Evolutionary conservation across 192 early-diverging fungal species (phyloP).

Genomic region (Podila verticillata): DNA sequence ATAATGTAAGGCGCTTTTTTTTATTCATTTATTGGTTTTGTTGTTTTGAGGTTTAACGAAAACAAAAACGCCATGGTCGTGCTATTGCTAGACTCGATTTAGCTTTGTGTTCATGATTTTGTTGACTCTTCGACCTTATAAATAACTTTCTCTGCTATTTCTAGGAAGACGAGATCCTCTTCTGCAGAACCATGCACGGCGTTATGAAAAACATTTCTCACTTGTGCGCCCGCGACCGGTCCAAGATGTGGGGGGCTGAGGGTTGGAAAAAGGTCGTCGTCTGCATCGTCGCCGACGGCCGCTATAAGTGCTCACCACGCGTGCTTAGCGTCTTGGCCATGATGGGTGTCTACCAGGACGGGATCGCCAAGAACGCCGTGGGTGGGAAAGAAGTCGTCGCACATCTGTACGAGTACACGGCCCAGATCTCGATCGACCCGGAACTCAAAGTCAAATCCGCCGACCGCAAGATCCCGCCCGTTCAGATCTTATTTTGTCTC

Average conservation of each 20-base stretch:
- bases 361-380: slow-evolving; percentile 72
- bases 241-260: slow-evolving; percentile 72
- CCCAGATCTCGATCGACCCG: slow-evolving; percentile 65
- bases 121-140: neutral
- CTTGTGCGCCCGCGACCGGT: slow-evolving; percentile 70
- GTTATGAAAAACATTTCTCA: slow-evolving; percentile 90
- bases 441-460: slow-evolving; percentile 61
- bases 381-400: slow-evolving; percentile 69
- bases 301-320: slow-evolving; percentile 71
- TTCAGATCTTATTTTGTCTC: slow-evolving; percentile 81
- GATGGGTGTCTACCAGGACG: slow-evolving; percentile 84
- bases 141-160: slow-evolving; percentile 31
- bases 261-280: slow-evolving; percentile 86
- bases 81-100: neutral
- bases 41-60: neutral
- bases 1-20: slow-evolving; percentile 54
- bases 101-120: neutral
- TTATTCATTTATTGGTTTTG: neutral
- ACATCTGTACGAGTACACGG: slow-evolving; percentile 76
- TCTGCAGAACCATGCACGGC: slow-evolving; percentile 88
- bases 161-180: slow-evolving; percentile 89
- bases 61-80: too few relatives aligned
- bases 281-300: slow-evolving; percentile 82
- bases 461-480: slow-evolving; percentile 64
- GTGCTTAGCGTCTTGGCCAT: slow-evolving; percentile 73